phyloP scores from a whole-genome alignment of 306 rosid genomes.

The Biancaea sappan region DNA sequence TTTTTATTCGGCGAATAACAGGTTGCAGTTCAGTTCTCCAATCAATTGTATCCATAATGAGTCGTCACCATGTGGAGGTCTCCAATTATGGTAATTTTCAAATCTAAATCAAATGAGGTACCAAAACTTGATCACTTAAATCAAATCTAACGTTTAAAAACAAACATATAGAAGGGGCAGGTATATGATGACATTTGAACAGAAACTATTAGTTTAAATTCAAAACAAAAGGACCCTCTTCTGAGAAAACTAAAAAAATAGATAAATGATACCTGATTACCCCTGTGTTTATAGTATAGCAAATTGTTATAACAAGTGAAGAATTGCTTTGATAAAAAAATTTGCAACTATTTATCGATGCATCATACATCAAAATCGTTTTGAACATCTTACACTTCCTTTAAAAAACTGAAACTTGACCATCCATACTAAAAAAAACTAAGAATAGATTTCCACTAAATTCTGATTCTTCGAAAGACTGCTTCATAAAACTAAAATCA shows the following conservation, averaged over 20 bases:
- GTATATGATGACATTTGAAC: not conserved
- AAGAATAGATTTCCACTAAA: too few species aligned
- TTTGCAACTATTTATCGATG: too few species aligned
- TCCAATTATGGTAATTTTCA: constrained; percentile 47
- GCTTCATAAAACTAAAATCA: too few species aligned
- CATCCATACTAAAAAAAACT: too few species aligned
- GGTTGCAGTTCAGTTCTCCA: constrained; percentile 49
- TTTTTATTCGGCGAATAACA: constrained; percentile 54
- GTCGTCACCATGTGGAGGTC: constrained; percentile 47
- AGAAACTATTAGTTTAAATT: not conserved
- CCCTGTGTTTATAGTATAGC: not conserved
- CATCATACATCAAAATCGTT: too few species aligned
- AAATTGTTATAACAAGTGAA: too few species aligned
- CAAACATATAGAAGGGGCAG: not conserved
- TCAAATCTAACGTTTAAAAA: constrained; percentile 24
- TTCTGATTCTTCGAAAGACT: too few species aligned
- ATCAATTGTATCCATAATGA: constrained; percentile 45
- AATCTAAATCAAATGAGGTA: constrained; percentile 24
- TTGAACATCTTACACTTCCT: too few species aligned
- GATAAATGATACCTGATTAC: too few species aligned
- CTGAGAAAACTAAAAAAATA: too few species aligned
- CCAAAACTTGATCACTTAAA: not conserved
- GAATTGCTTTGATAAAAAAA: too few species aligned
- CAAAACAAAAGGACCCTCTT: not conserved
- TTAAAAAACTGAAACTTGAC: too few species aligned